phyloP scores from a whole-genome alignment of 2,329 filamentous ascomycete genomes.

The Teratosphaeria viscida region DNA sequence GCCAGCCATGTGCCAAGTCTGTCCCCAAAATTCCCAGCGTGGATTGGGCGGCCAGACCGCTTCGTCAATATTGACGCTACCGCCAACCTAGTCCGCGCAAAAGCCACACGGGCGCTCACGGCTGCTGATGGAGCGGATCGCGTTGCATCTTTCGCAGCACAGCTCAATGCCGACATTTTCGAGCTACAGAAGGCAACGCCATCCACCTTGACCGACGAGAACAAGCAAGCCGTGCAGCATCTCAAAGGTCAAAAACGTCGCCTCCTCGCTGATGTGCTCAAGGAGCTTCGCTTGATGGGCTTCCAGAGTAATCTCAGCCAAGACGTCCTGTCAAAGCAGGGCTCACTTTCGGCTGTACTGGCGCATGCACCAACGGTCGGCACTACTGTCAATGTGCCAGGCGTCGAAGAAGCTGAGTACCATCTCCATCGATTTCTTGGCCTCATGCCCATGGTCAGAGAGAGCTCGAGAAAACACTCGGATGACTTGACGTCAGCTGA shows the following conservation, averaged over 20 bases:
- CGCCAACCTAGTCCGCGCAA: neutral
- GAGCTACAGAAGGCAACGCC: conserved; percentile 80
- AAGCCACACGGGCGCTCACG: neutral
- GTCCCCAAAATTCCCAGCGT: conserved; percentile 10
- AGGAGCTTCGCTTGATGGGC: conserved; percentile 77
- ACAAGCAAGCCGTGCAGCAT: conserved; percentile 73
- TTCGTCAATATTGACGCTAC: conserved; percentile 55
- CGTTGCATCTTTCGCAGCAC: conserved; percentile 57
- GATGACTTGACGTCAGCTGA: conserved; percentile 77
- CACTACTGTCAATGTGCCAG: neutral
- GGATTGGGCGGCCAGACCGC: conserved; percentile 45
- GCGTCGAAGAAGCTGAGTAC: conserved; percentile 45
- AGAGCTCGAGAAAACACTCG: conserved; percentile 61
- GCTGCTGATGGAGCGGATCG: conserved; percentile 23
- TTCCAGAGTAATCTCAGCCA: conserved; percentile 72
- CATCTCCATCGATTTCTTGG: conserved; percentile 74
- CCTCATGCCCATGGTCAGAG: conserved; percentile 57
- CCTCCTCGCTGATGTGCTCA: conserved; percentile 79
- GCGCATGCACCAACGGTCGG: conserved; percentile 37
- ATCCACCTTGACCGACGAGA: conserved; percentile 66
- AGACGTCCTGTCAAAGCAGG: conserved; percentile 62
- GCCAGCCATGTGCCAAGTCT: neutral
- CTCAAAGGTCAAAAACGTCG: conserved; percentile 85
- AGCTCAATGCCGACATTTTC: conserved; percentile 56
- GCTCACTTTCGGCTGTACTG: conserved; percentile 59